phyloP scores from a whole-genome alignment of 371 early-diverging fungal species.

The Circinella minor region DNA sequence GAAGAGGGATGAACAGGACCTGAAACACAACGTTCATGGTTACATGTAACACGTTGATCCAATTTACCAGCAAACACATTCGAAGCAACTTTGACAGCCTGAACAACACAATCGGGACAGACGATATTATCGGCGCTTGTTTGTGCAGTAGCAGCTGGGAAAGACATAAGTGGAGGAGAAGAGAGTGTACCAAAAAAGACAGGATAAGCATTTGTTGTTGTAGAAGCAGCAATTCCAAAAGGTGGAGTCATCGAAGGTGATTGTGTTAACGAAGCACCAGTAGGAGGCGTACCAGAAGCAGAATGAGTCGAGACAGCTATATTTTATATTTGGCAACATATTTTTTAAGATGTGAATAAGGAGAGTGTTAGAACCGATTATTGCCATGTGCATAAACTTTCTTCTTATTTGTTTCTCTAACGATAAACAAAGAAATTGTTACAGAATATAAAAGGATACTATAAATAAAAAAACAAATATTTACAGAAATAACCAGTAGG shows the following conservation, averaged over 20 bases:
- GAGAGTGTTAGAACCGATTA: too few relatives aligned
- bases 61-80: constrained; percentile 56
- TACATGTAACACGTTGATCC: constrained; percentile 47
- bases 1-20: constrained; percentile 35
- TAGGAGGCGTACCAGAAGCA: constrained; percentile 12
- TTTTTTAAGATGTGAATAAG: too few relatives aligned
- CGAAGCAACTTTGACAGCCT: constrained; percentile 54
- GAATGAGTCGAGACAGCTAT: constrained; percentile 10
- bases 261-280: constrained; percentile 1
- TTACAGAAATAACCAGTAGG: constrained; percentile 38
- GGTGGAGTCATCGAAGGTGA: constrained; percentile 29
- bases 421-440: background rate
- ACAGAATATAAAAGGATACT: background rate
- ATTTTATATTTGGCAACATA: too few relatives aligned
- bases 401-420: too few relatives aligned
- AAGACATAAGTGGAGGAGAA: constrained; percentile 30
- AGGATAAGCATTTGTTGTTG: constrained; percentile 39
- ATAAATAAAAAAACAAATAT: constrained; percentile 13
- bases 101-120: constrained; percentile 50
- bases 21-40: constrained; percentile 38
- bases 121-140: constrained; percentile 42
- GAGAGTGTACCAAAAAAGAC: constrained; percentile 32
- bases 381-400: too few relatives aligned
- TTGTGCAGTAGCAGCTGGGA: constrained; percentile 33
- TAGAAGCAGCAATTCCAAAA: constrained; percentile 36